These are phyloP conservation scores for Poa pratensis DNA, from an alignment of 176 grass and related monocot genomes.

Conservation along the genomic window DNA sequence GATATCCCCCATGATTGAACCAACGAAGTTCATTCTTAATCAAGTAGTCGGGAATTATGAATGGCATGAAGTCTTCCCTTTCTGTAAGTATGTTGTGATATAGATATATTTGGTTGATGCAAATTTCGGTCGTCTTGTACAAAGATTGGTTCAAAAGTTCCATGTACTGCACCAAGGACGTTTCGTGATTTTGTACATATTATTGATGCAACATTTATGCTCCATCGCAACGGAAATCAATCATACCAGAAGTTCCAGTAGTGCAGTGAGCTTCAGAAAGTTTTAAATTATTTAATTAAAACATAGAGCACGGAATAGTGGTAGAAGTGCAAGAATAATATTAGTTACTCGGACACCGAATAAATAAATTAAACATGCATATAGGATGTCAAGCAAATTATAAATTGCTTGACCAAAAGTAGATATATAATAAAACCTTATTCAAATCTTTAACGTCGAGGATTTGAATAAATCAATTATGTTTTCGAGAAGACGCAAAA, in stretches of 20 bases:
- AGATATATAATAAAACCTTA: neutral
- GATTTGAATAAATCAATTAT: too few relatives aligned
- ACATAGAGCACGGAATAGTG: neutral
- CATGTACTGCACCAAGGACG: neutral
- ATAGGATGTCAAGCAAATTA: neutral
- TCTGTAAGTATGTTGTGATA: slow-evolving; percentile 54
- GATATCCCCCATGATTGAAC: slow-evolving; percentile 78
- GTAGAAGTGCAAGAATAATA: neutral
- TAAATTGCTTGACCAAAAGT: neutral
- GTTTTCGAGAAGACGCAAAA: too few relatives aligned
- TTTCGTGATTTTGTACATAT: neutral
- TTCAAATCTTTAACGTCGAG: slow-evolving; percentile 1
- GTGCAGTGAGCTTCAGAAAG: neutral
- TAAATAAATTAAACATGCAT: neutral
- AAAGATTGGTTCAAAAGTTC: slow-evolving; percentile 26
- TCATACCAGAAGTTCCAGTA: neutral
- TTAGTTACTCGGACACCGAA: neutral
- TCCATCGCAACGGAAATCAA: neutral
- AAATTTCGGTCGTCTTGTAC: neutral
- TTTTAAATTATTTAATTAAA: slow-evolving; percentile 9
- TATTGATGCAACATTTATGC: slow-evolving; percentile 11
- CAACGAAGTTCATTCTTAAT: slow-evolving; percentile 66
- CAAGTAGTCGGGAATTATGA: slow-evolving; percentile 55
- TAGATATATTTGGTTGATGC: slow-evolving; percentile 16
- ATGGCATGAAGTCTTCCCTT: slow-evolving; percentile 80